Evolutionary conservation across 352 stramenopile species (phyloP).

Genomic region (Pythium phragmiticola): DNA sequence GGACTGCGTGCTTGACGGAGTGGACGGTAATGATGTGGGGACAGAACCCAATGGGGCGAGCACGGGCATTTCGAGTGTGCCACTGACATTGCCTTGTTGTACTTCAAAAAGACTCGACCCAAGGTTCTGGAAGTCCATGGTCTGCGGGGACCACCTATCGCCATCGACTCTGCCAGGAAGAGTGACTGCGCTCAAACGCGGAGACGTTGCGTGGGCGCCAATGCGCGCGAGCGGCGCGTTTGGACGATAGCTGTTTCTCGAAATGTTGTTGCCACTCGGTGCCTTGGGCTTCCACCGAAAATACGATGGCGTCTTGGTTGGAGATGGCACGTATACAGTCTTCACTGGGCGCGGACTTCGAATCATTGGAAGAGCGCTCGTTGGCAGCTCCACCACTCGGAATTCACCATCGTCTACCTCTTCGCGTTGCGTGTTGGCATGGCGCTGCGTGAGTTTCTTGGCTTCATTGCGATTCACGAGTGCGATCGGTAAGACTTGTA

Average conservation of each 20-base stretch:
- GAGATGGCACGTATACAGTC: slow-evolving; percentile 33
- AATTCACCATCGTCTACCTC: slow-evolving; percentile 9
- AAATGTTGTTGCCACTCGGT: neutral
- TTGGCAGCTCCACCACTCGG: slow-evolving; percentile 21
- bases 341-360: slow-evolving; percentile 44
- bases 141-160: neutral
- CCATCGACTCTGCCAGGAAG: neutral
- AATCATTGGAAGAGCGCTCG: slow-evolving; percentile 54
- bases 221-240: neutral
- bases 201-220: slow-evolving; percentile 5
- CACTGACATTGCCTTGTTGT: neutral
- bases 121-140: slow-evolving; percentile 9
- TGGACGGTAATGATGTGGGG: neutral
- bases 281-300: slow-evolving; percentile 57
- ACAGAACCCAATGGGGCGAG: neutral
- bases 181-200: slow-evolving; percentile 7
- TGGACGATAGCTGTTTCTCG: neutral
- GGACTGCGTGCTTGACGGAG: neutral
- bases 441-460: slow-evolving; percentile 35
- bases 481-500: slow-evolving; percentile 38
- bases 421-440: slow-evolving; percentile 17
- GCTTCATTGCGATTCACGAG: slow-evolving; percentile 53
- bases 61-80: slow-evolving; percentile 2
- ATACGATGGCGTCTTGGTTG: slow-evolving; percentile 56
- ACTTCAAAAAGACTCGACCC: slow-evolving; percentile 16